Evolutionary conservation across 371 early-diverging fungal species (phyloP).

Genomic region (Mucor lusitanicus): DNA sequence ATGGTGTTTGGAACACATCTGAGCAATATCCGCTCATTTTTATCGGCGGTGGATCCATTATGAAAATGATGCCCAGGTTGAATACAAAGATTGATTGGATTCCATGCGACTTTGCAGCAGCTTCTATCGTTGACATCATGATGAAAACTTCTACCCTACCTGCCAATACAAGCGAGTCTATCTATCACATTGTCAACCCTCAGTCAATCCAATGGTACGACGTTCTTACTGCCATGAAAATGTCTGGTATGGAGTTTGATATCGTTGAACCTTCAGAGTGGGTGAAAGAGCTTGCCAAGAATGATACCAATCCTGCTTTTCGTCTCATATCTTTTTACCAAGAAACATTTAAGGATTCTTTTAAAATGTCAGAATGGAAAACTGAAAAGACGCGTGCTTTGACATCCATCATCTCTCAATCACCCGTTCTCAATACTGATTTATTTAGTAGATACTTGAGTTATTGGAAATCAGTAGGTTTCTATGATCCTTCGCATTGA

Average conservation of each 20-base stretch:
- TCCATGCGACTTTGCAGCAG: slow-evolving; percentile 35
- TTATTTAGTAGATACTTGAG: too few species aligned
- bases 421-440: too few species aligned
- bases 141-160: slow-evolving; percentile 12
- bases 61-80: slow-evolving; percentile 32
- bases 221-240: slow-evolving; percentile 25
- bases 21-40: slow-evolving; percentile 47
- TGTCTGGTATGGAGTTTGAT: slow-evolving; percentile 33
- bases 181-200: slow-evolving; percentile 45
- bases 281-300: slow-evolving; percentile 24
- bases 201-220: slow-evolving; percentile 22
- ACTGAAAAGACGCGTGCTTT: slow-evolving; percentile 10
- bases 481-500: too few species aligned
- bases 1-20: slow-evolving; percentile 45
- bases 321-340: slow-evolving; percentile 34
- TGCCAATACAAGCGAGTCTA: neutral
- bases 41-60: slow-evolving; percentile 28
- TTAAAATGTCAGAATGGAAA: slow-evolving; percentile 29
- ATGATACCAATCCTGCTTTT: slow-evolving; percentile 35
- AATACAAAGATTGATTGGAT: slow-evolving; percentile 38
- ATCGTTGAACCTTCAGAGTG: slow-evolving; percentile 21
- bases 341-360: slow-evolving; percentile 1
- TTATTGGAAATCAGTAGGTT: too few species aligned
- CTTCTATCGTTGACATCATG: slow-evolving; percentile 36
- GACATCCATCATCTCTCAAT: too few species aligned